Conservation (phyloP, 23 red algal genomes). For the Gracilaria domingensis region DNA sequence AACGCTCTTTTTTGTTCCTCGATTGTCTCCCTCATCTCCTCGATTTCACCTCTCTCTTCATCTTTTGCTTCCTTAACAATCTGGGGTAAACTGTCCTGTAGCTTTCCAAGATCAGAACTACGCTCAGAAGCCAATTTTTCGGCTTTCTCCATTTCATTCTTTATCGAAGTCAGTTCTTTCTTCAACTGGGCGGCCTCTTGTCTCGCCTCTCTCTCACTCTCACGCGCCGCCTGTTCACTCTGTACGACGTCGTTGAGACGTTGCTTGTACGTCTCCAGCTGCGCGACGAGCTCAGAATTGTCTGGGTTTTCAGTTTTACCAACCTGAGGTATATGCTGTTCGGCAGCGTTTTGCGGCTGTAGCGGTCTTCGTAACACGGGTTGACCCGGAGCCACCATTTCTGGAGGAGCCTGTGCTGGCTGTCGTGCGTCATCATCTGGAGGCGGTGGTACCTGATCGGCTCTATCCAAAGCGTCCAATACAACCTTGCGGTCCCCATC, state of each 20-base stretch:
- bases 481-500: not conserved
- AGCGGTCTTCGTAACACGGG: not conserved
- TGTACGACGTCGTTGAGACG: not conserved
- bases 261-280: conserved; percentile 12
- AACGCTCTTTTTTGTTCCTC: conserved; percentile 65
- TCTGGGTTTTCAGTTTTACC: not conserved
- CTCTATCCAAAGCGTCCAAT: not conserved
- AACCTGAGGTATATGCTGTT: not conserved
- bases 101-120: not conserved
- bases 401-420: conserved; percentile 14
- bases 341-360: not conserved
- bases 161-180: not conserved
- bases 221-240: conserved; percentile 8
- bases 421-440: not conserved
- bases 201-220: not conserved
- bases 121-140: not conserved
- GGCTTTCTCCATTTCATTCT: not conserved
- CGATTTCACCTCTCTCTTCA: conserved; percentile 54
- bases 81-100: conserved; percentile 13
- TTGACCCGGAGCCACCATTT: conserved; percentile 34
- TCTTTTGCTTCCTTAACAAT: conserved; percentile 23
- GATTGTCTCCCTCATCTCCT: conserved; percentile 56
- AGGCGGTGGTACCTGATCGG: not conserved
- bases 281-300: not conserved
- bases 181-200: not conserved